A percentile compares a stretch with the other conserved stretches of the same genome.
phyloP scores from a whole-genome alignment of 176 grass and related monocot species.

The Aegilops umbellulata region DNA sequence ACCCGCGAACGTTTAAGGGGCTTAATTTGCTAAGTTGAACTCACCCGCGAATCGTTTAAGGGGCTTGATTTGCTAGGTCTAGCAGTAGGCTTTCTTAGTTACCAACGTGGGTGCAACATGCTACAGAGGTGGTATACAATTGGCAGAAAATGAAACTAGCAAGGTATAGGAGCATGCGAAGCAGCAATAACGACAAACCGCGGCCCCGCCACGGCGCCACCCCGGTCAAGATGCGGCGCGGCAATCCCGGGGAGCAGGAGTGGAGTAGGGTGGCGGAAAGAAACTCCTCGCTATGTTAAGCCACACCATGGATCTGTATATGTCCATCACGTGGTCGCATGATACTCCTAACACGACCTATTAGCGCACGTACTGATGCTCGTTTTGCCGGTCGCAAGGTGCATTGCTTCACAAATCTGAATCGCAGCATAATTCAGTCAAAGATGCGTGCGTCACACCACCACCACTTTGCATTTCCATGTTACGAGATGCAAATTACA shows the following conservation, averaged over 20 bases:
- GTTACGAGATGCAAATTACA: not conserved
- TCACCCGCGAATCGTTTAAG: too few relatives aligned
- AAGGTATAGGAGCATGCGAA: not conserved
- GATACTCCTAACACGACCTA: not conserved
- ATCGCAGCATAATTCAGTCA: constrained; percentile 7
- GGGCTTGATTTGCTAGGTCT: too few relatives aligned
- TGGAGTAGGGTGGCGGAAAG: not conserved
- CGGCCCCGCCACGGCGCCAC: not conserved
- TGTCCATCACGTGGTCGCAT: constrained; percentile 11
- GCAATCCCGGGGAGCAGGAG: not conserved
- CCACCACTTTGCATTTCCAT: not conserved
- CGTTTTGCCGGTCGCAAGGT: not conserved
- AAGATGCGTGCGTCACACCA: constrained; percentile 19
- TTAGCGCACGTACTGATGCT: not conserved
- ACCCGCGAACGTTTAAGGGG: too few relatives aligned
- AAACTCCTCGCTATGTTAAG: not conserved
- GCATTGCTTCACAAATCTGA: not conserved
- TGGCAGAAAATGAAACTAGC: not conserved
- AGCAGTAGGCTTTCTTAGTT: too few relatives aligned
- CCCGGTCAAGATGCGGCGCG: constrained; percentile 9
- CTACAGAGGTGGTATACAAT: not conserved
- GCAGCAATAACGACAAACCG: not conserved
- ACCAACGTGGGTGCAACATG: not conserved
- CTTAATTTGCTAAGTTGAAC: too few relatives aligned
- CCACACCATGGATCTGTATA: not conserved